A percentile compares a stretch with the other conserved stretches of the same genome.
Conservation (phyloP, 116 monocot species). For the Papilionanthe hybrid region DNA sequence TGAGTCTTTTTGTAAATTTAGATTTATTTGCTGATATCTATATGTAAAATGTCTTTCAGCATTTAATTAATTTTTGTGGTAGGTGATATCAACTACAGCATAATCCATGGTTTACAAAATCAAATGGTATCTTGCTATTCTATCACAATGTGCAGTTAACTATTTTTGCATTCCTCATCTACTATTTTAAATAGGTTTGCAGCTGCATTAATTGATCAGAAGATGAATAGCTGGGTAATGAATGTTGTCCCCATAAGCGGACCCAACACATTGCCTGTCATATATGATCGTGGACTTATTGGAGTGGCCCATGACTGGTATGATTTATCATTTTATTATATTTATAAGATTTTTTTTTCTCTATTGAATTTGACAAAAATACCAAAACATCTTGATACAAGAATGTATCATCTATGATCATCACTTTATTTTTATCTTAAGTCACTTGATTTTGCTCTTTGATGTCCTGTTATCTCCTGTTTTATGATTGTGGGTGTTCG, state of each 20-base stretch:
- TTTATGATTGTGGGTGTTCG: too few relatives aligned
- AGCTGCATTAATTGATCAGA: conserved; percentile 61
- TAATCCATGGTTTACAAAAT: neutral
- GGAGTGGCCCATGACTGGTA: conserved; percentile 96
- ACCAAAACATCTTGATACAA: neutral
- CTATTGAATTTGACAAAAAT: neutral
- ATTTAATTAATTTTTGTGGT: neutral
- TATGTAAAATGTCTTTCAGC: neutral
- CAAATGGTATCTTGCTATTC: neutral
- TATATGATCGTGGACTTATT: conserved; percentile 91
- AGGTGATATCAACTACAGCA: neutral
- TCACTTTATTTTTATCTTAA: neutral
- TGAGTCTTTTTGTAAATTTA: neutral
- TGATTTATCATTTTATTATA: neutral
- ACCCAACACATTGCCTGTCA: conserved; percentile 88
- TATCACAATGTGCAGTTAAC: neutral
- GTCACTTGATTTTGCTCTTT: neutral
- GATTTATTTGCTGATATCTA: neutral
- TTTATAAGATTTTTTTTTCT: neutral
- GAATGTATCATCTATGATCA: neutral
- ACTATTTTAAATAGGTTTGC: conserved; percentile 57
- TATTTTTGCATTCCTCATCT: neutral
- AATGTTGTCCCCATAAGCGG: conserved; percentile 78
- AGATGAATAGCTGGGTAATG: conserved; percentile 87
- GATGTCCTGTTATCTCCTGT: neutral